Evolutionary conservation across 2,329 filamentous ascomycete genomes (phyloP).

Genomic region (Diplodia sapinea): DNA sequence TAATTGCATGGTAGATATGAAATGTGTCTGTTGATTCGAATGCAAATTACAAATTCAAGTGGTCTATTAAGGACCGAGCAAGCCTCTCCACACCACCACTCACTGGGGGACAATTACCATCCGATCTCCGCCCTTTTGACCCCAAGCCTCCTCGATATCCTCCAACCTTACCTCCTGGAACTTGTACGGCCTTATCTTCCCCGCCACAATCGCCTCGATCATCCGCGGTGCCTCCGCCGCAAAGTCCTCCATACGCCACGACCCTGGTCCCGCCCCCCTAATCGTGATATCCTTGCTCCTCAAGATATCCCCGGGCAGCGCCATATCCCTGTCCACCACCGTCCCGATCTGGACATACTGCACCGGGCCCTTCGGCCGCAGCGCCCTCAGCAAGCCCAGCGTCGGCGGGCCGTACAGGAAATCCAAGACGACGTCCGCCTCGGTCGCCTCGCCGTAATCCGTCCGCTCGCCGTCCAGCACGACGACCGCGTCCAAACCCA

Average conservation of each 20-base stretch:
- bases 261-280: slow-evolving; percentile 54
- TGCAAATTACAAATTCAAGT: neutral
- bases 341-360: slow-evolving; percentile 62
- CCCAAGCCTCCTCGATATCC: slow-evolving; percentile 45
- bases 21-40: neutral
- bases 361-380: slow-evolving; percentile 52
- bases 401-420: slow-evolving; percentile 59
- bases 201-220: slow-evolving; percentile 35
- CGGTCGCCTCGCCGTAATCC: slow-evolving; percentile 55
- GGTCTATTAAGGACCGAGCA: neutral
- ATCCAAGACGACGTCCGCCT: slow-evolving; percentile 62
- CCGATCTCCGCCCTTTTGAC: slow-evolving; percentile 37
- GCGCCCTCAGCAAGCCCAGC: slow-evolving; percentile 49
- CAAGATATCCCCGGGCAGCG: slow-evolving; percentile 53
- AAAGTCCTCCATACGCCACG: slow-evolving; percentile 48
- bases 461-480: slow-evolving; percentile 51
- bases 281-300: slow-evolving; percentile 58
- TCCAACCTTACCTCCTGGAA: slow-evolving; percentile 43
- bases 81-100: neutral
- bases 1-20: too few species aligned
- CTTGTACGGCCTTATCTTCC: slow-evolving; percentile 22
- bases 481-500: slow-evolving; percentile 56
- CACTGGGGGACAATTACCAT: slow-evolving; percentile 25
- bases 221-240: slow-evolving; percentile 40
- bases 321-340: slow-evolving; percentile 49